Base-by-base conservation (phyloP, 345 rosid genomes). In the Geranium brycei region DNA sequence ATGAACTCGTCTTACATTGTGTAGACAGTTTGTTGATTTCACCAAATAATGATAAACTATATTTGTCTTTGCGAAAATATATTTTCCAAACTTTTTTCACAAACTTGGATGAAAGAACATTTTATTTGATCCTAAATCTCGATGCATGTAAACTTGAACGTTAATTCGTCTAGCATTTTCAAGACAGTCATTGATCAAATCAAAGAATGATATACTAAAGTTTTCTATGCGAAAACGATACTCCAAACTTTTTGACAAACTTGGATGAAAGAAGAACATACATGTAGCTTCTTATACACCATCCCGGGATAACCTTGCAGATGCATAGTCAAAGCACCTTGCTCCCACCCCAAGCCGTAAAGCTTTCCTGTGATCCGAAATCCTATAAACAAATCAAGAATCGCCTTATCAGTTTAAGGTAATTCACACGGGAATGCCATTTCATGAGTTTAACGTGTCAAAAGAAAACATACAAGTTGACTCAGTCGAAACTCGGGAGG, bases 331-430 rank as follows among this genome's bases (percentile, higher is more conserved):
- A 7, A 35, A 16, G 57, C n/a, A 67, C 69, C 80, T 82, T 79
- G 68, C 84, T 73, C 51, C 82, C 83, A 10, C 97, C 96, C 87
- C 91, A 93, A 35, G 96, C 79, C 19, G 74, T 58, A 71, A 75
- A 88, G 85, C 99, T 93, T 5, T 93, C 99, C 75, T 93, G 95
- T 6, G 99, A 93, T 73, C 84, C 90, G 73, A 93, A 93, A 30
- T 90, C 99, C 99, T 90, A 67, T 59, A 74, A 51, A 73, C 28
- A 71, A 51, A 51, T 16, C 30, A 31, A 47, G 56, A 62, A 47
- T 17, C 53, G 3, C 32, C 16, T 10, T 51, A 28, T 7, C 28
- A 7, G 60, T 11, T 38, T 31, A 63, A 53, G 14, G 38, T 15
- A 41, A 63, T 14, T 59, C 58, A 68, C 5, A 11, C 14, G 17